Percentiles rank a stretch among this genome's conserved stretches.
Evolutionary conservation across 495 filamentous ascomycete genomes (phyloP).

Genomic region (Aspergillus asperescens): DNA sequence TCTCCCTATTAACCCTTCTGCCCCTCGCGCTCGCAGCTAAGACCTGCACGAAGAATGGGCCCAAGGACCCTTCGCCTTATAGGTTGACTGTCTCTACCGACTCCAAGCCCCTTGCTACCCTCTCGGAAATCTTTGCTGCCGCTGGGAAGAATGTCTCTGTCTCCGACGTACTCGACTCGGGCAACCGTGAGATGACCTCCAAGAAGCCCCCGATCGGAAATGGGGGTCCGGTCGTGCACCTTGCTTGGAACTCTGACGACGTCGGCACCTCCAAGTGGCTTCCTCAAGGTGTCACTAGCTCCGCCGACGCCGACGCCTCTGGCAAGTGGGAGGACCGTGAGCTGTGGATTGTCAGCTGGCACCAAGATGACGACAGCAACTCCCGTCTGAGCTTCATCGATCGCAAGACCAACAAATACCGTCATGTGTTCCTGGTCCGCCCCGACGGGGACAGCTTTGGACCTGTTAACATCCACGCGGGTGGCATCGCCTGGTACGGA

Average conservation of each 20-base stretch:
- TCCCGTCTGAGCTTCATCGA: constrained; percentile 35
- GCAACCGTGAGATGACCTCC: constrained; percentile 30
- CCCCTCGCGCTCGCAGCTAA: background rate
- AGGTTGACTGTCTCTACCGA: background rate
- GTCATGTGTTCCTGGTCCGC: constrained; percentile 36
- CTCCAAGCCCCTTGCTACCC: background rate
- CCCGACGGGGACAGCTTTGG: constrained; percentile 28
- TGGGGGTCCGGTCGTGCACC: constrained; percentile 21
- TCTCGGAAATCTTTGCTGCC: constrained; percentile 15
- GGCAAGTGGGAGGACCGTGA: constrained; percentile 30
- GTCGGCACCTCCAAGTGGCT: constrained; percentile 31
- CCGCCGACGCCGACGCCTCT: constrained; percentile 30
- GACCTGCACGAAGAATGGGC: background rate
- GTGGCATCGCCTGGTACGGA: constrained; percentile 35
- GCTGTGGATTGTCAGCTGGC: constrained; percentile 37
- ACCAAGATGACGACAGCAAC: constrained; percentile 27
- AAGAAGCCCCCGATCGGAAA: background rate
- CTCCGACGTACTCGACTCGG: constrained; percentile 28
- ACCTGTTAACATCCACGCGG: constrained; percentile 27
- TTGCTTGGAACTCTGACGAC: constrained; percentile 31
- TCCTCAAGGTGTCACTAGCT: constrained; percentile 37
- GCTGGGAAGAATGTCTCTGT: constrained; percentile 26
- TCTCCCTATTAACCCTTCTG: background rate
- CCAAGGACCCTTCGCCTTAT: background rate
- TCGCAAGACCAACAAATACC: constrained; percentile 28